These are phyloP conservation scores for Calonectria montana DNA, from an alignment of 2,329 filamentous ascomycete genomes.

Conservation along the genomic window DNA sequence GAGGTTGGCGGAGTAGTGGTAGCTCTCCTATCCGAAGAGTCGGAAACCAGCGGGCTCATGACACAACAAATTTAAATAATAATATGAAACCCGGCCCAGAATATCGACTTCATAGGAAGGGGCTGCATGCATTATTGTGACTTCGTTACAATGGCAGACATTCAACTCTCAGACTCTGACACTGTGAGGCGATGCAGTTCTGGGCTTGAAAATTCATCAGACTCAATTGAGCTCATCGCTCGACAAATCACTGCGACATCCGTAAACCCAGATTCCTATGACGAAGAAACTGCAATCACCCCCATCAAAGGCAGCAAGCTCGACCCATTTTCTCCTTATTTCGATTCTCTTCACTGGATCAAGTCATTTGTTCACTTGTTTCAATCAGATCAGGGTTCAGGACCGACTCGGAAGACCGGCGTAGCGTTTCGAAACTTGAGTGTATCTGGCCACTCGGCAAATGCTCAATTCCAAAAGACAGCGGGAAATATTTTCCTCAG, in stretches of 20 bases:
- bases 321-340: constrained; percentile 1
- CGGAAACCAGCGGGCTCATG: not conserved
- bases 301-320: not conserved
- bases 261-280: not conserved
- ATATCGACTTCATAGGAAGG: not conserved
- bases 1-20: not conserved
- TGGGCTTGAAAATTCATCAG: not conserved
- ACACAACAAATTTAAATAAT: not conserved
- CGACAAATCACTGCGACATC: not conserved
- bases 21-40: too few species aligned
- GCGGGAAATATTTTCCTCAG: constrained; percentile 9
- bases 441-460: not conserved
- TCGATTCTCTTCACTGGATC: constrained; percentile 1
- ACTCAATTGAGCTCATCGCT: not conserved
- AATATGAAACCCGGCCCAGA: not conserved
- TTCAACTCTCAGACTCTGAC: not conserved
- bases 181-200: not conserved
- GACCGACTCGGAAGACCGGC: not conserved
- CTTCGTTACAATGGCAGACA: not conserved
- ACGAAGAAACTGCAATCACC: not conserved
- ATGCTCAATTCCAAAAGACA: constrained; percentile 6
- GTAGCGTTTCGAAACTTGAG: constrained; percentile 7
- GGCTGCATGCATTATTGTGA: not conserved
- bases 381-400: not conserved
- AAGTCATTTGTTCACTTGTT: not conserved